These are phyloP conservation scores for Elsinoe fawcettii DNA, from an alignment of 2,329 filamentous ascomycete species.

Conservation along the genomic window DNA sequence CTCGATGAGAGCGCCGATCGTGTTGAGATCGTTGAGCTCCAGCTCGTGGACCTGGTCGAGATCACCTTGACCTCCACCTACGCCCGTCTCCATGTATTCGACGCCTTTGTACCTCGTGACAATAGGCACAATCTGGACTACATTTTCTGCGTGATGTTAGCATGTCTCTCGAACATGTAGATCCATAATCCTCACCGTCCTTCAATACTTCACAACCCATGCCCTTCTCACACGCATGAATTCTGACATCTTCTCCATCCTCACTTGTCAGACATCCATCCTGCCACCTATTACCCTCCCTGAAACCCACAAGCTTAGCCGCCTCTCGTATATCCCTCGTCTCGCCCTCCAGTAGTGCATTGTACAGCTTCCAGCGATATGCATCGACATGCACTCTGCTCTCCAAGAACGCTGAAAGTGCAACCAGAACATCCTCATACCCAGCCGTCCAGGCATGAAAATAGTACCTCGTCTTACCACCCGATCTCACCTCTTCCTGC, in stretches of 20 bases:
- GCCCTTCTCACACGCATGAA: slow-evolving; percentile 82
- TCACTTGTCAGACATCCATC: slow-evolving; percentile 61
- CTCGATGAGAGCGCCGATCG: slow-evolving; percentile 46
- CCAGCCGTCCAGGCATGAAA: slow-evolving; percentile 86
- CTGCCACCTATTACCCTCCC: slow-evolving; percentile 62
- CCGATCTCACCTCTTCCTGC: slow-evolving; percentile 43
- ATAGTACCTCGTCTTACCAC: slow-evolving; percentile 51
- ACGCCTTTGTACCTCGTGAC: slow-evolving; percentile 56
- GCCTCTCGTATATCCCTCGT: slow-evolving; percentile 50
- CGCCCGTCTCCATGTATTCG: slow-evolving; percentile 64
- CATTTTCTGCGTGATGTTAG: slow-evolving; percentile 34
- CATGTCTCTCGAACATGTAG: too few relatives aligned
- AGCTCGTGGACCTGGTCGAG: slow-evolving; percentile 61
- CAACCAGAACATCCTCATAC: slow-evolving; percentile 88
- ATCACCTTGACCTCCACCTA: slow-evolving; percentile 73
- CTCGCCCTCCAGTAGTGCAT: slow-evolving; percentile 43
- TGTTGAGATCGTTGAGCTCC: slow-evolving; percentile 44
- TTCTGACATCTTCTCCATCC: slow-evolving; percentile 48
- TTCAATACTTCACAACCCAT: slow-evolving; percentile 50
- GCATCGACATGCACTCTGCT: slow-evolving; percentile 73
- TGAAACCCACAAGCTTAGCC: slow-evolving; percentile 62
- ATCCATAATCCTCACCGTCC: slow-evolving; percentile 28
- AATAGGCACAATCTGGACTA: slow-evolving; percentile 73
- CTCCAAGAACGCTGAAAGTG: slow-evolving; percentile 61
- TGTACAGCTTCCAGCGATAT: slow-evolving; percentile 70